Evolutionary conservation across 305 asterid genomes (phyloP).

Genomic region (Fraxinus floribunda): DNA sequence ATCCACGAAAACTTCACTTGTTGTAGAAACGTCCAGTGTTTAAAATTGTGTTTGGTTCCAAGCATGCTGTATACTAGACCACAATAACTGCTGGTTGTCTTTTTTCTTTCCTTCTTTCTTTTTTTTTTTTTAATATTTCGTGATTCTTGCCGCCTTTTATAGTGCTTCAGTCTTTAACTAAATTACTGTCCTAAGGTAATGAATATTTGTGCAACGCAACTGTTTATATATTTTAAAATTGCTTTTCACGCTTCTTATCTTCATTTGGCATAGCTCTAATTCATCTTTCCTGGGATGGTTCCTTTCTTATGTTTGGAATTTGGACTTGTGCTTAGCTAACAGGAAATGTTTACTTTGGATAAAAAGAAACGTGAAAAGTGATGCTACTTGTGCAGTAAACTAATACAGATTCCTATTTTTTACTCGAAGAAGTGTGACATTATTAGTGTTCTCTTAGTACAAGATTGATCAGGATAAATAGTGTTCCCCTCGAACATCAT

Average conservation of each 20-base stretch:
- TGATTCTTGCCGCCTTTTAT: background rate
- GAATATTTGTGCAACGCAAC: background rate
- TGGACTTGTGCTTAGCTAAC: background rate
- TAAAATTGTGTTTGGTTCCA: background rate
- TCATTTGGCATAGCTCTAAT: background rate
- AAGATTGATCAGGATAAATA: background rate
- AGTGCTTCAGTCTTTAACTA: background rate
- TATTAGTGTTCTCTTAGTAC: background rate
- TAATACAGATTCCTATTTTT: background rate
- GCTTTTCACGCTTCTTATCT: background rate
- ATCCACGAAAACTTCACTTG: background rate
- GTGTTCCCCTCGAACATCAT: background rate
- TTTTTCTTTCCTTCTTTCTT: too few relatives aligned
- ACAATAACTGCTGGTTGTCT: background rate
- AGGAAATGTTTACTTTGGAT: background rate
- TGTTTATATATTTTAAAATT: background rate
- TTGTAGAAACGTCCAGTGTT: background rate
- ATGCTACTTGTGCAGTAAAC: background rate
- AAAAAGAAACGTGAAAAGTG: background rate
- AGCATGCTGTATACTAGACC: background rate
- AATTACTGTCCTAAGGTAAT: background rate
- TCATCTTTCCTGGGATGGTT: background rate
- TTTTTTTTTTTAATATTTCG: background rate
- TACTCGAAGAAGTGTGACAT: background rate
- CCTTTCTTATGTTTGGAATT: background rate